Base-by-base conservation (phyloP, 805 yeast species). In the Lipomyces lipofer region DNA sequence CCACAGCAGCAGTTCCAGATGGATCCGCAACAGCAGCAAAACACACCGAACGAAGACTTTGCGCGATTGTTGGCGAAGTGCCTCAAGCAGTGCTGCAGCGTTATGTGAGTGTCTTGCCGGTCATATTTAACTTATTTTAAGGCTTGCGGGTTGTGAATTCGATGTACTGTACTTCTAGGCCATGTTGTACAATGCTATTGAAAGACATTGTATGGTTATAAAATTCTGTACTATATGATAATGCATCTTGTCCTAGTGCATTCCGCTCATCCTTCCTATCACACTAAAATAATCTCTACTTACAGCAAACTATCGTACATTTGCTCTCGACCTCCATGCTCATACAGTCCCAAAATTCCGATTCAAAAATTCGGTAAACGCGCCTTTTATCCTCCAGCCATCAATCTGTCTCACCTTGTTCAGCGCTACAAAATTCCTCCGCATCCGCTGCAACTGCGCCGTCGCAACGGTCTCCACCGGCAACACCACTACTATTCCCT, bases 341-440 rank as follows among this genome's bases (percentile, higher is more conserved):
- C 40, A 36, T 12, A 5, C 40, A 21, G 56, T 47, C 48, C 76
- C 73, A 58, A 86, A 74, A 63, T 86, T 84, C 62, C 79, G 80
- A 59, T 81, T 82, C 54, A 91, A 69, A 67, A 86, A 92, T 40
- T 90, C 95, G 4, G 84, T 85, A 71, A 91, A 92, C 63, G 88
- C 67, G 1, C 84, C 81, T 3, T 74, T 77, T 22, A 92, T 87
- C 64, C 96, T 73, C 25, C 79, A 83, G 21, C 75, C 65, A 48
- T 88, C 94, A 42, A 90, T 75, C 39, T 84, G 81, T 64, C 96
- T 77, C 76, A 90, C 81, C 63, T 88, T 80, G 67, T 92, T 89
- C 68, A 92, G 75, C 36, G 81, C 76, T n/a, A 91, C 81, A 69
- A 86, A 92, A 15, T 90, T 84, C 63, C 99, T 78, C 68, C 96